Evolutionary conservation across 192 early-diverging fungal genomes (phyloP).

Genomic region (Phlyctochytrium arcticum): DNA sequence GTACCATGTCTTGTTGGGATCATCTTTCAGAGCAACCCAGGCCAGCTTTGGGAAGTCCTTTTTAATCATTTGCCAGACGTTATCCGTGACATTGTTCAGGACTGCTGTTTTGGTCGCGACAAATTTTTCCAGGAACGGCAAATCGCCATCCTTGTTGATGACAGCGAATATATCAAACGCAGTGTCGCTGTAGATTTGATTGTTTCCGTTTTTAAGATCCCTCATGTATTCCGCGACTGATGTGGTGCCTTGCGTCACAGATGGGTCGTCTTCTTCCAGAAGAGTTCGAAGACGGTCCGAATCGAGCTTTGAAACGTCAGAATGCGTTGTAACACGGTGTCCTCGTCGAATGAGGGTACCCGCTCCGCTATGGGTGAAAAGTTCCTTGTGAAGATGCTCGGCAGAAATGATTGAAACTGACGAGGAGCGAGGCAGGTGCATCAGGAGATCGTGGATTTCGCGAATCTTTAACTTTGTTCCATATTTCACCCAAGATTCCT

Average conservation of each 20-base stretch:
- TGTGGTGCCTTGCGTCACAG: slow-evolving; percentile 57
- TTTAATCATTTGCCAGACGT: slow-evolving; percentile 84
- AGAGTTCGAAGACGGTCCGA: slow-evolving; percentile 75
- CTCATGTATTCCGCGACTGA: slow-evolving; percentile 74
- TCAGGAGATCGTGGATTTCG: slow-evolving; percentile 96
- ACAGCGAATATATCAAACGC: slow-evolving; percentile 89
- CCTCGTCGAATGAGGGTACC: slow-evolving; percentile 97
- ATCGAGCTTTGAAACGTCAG: slow-evolving; percentile 60
- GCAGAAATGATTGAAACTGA: slow-evolving; percentile 99
- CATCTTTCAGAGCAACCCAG: slow-evolving; percentile 76
- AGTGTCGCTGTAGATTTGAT: slow-evolving; percentile 88
- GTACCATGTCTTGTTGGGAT: slow-evolving; percentile 87
- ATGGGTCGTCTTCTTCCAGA: slow-evolving; percentile 71
- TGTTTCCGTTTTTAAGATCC: slow-evolving; percentile 56
- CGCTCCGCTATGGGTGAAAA: slow-evolving; percentile 97
- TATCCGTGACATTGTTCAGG: slow-evolving; percentile 95
- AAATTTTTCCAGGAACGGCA: slow-evolving; percentile 86
- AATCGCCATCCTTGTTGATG: slow-evolving; percentile 49
- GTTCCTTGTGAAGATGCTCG: slow-evolving; percentile 97
- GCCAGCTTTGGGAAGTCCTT: slow-evolving; percentile 78
- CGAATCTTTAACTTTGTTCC: slow-evolving; percentile 97
- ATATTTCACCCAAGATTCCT: slow-evolving; percentile 95
- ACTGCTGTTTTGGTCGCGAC: slow-evolving; percentile 78
- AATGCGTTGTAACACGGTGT: slow-evolving; percentile 77
- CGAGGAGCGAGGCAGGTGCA: slow-evolving; percentile 91